A percentile compares a stretch with the other conserved stretches of the same genome.
Conservation (phyloP, 352 stramenopile species). For the Globisporangium yorkense region DNA sequence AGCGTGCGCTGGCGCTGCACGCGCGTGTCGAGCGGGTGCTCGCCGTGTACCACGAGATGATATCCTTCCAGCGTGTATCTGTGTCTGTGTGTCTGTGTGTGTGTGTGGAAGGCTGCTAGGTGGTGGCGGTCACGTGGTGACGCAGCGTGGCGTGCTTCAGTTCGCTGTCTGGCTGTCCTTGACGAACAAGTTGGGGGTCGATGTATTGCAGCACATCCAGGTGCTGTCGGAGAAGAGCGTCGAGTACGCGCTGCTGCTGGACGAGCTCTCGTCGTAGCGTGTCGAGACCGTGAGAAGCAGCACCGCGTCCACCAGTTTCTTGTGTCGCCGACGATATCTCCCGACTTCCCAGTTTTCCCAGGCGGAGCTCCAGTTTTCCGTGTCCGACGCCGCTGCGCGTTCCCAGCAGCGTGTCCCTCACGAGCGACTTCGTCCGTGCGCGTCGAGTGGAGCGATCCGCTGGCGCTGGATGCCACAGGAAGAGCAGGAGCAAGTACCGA, state of each 20-base stretch:
- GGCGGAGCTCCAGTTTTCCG: too few species aligned
- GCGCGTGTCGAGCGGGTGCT: constrained; percentile 44
- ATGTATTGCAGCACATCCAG: constrained; percentile 24
- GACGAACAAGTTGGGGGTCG: not conserved
- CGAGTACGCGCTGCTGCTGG: constrained; percentile 49
- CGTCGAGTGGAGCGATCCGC: too few species aligned
- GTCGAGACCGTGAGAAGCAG: too few species aligned
- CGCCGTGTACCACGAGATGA: constrained; percentile 57
- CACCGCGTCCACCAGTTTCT: too few species aligned
- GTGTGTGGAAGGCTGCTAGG: not conserved
- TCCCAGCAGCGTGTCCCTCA: too few species aligned
- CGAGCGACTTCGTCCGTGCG: too few species aligned
- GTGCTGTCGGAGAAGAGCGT: constrained; percentile 68
- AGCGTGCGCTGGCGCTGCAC: constrained; percentile 43
- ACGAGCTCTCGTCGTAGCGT: constrained; percentile 24
- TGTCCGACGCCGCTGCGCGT: too few species aligned
- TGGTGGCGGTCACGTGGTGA: not conserved
- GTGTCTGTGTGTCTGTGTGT: not conserved
- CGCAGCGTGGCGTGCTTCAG: not conserved
- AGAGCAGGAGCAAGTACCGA: too few species aligned
- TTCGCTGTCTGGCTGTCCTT: constrained; percentile 8
- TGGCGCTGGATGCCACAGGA: too few species aligned
- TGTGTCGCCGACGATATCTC: too few species aligned
- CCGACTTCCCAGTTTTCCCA: too few species aligned
- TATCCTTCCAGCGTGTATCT: constrained; percentile 25